Base-by-base conservation (phyloP, 768 basidiomycete species). In the Leccinum subgranulosum region DNA sequence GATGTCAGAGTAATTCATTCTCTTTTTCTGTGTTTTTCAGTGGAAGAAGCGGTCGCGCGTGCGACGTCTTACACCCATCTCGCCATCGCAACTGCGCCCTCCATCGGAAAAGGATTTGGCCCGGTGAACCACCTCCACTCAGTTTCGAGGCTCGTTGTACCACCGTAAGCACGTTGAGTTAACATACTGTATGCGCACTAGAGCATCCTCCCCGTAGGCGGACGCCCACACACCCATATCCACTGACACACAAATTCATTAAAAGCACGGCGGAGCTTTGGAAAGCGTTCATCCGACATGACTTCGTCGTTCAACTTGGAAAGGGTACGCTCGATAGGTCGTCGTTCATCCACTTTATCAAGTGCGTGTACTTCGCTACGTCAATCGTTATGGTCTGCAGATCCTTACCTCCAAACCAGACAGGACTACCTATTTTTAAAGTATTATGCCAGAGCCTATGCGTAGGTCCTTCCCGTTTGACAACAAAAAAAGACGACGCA, bases 91-190 rank as follows among this genome's bases (percentile, higher is more conserved):
- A 81, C 84, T 0, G 88, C 92, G 0, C 73, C 75, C 36, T 71
- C 81, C 0, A 80, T 94, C 6, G 94, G 93, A 0, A 69, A 75
- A 10, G 94, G 94, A 0, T 76, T 86, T 54, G 94, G 94, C 1
- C 94, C 94, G 3, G 77, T 98, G 19, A 93, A 98, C 70, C 94
- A 98, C 67, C 75, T 90, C 53, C 90, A 93, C 65, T 76, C 83
- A 0, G 75, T 85, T 14, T 66, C 75, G 2, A 73, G 61, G 4
- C 74, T 78, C 1, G 60, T 76, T 1, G 71, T 96, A 17, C 81
- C 84, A 1, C 72, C 73, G 85, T 85, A 65, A 63, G 92, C 80
- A 49, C 54, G 64, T 55, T 21, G 23, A n/a, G 33, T 17, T 53
- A 10, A 23, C 7, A 19, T 0, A 15, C 12, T 49, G 10, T 34